Evolutionary conservation across 2,329 filamentous ascomycete genomes (phyloP).

Genomic region (Phaeosphaeriaceae sp.): DNA sequence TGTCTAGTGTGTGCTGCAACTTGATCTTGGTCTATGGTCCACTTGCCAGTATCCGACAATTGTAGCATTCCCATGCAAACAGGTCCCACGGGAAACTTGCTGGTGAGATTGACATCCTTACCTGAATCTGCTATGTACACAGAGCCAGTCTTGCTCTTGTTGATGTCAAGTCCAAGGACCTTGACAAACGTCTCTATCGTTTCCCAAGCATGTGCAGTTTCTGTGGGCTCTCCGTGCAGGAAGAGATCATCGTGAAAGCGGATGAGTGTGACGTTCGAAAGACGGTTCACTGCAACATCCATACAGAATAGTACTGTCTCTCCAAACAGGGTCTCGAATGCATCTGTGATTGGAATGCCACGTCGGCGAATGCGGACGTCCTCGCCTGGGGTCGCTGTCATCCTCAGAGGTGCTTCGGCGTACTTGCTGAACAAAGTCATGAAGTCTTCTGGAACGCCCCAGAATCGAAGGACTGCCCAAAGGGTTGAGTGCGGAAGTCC

Average conservation of each 20-base stretch:
- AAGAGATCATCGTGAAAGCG: slow-evolving; percentile 71
- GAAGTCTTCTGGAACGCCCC: slow-evolving; percentile 34
- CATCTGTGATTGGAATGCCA: slow-evolving; percentile 67
- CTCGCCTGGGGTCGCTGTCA: slow-evolving; percentile 59
- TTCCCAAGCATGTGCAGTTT: slow-evolving; percentile 65
- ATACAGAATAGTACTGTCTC: slow-evolving; percentile 70
- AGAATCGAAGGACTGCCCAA: slow-evolving; percentile 34
- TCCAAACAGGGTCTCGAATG: slow-evolving; percentile 65
- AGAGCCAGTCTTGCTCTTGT: slow-evolving; percentile 65
- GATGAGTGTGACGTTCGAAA: slow-evolving; percentile 63
- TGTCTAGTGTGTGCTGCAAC: slow-evolving; percentile 67
- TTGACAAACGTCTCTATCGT: slow-evolving; percentile 62
- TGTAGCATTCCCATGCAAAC: slow-evolving; percentile 67
- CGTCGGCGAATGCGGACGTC: slow-evolving; percentile 57
- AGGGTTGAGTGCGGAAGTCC: slow-evolving; percentile 36
- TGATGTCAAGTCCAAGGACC: slow-evolving; percentile 65
- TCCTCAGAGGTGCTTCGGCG: slow-evolving; percentile 65
- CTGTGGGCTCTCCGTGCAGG: slow-evolving; percentile 67
- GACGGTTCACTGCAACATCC: slow-evolving; percentile 68
- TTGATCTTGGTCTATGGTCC: slow-evolving; percentile 65
- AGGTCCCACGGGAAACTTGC: slow-evolving; percentile 58
- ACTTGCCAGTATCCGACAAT: slow-evolving; percentile 60
- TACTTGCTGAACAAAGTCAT: slow-evolving; percentile 38
- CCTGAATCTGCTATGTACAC: slow-evolving; percentile 50
- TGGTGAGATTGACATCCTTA: slow-evolving; percentile 23